phyloP scores from a whole-genome alignment of 2,329 filamentous ascomycete species.

The Talaromyces albobiverticillius region DNA sequence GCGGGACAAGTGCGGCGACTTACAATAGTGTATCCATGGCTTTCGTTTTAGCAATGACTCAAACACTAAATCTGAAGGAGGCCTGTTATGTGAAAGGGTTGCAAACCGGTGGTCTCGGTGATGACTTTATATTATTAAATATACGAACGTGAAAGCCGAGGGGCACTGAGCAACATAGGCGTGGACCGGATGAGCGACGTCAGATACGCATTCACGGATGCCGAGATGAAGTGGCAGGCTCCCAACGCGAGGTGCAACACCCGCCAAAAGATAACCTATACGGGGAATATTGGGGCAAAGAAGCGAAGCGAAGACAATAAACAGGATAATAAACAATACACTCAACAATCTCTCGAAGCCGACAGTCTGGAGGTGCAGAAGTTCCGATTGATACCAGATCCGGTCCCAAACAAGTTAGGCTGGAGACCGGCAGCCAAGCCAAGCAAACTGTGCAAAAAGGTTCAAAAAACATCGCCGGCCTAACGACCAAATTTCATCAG shows the following conservation, averaged over 20 bases:
- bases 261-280: background rate
- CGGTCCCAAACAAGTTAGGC: background rate
- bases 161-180: slow-evolving; percentile 1
- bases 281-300: too few species aligned
- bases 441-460: slow-evolving; percentile 12
- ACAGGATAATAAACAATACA: too few species aligned
- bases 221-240: slow-evolving; percentile 4
- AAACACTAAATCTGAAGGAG: too few species aligned
- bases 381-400: background rate
- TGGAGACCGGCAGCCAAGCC: background rate
- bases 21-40: slow-evolving; percentile 51
- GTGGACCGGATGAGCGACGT: slow-evolving; percentile 1
- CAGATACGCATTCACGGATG: background rate
- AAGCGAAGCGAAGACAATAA: too few species aligned
- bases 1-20: slow-evolving; percentile 19
- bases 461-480: slow-evolving; percentile 8
- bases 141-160: background rate
- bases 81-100: too few species aligned
- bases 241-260: background rate
- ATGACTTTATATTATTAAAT: background rate
- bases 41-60: too few species aligned
- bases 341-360: too few species aligned
- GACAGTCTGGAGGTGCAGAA: background rate
- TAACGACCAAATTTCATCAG: slow-evolving; percentile 16
- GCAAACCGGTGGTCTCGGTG: background rate